Evolutionary conservation across 805 yeast genomes (phyloP), one percentile per base, ranked within the genome.

Genomic region (Ogataea corticis): DNA sequence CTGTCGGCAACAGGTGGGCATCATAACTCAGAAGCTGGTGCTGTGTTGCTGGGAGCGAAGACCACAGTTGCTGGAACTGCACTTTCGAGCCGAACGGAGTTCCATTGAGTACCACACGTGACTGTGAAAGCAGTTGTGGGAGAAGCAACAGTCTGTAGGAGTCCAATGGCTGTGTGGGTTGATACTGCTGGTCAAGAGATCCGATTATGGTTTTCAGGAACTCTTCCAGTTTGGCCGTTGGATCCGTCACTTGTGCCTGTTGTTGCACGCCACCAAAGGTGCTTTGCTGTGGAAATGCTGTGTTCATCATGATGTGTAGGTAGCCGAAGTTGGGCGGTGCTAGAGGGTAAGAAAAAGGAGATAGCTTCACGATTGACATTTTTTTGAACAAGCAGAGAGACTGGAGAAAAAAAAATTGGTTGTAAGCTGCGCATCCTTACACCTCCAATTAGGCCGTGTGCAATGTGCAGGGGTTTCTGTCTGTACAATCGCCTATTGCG

Each of bases 11-110:
- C 46, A 79, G 66, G 57, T 85, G 94, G 38, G 79, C 74, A 59
- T 85, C 92, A 42, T 76, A 72, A 11, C 82, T 76, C n/a, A 80
- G 77, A 33, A 85, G 58, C 43, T 71, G 79, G 58, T 85, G 94
- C 46, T 77, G 81, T 1, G 89, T 72, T 13, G 66, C 57, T 5
- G 87, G 87, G 16, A 76, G 63, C 15, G 66, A 52, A n/a, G 77
- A 56, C 87, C 87, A 82, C 31, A 71, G 61, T 41, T 79, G 75
- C 55, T 80, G 85, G 54, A 82, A 80, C 43, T 74, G 77, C 13
- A 65, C 59, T 44, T 74, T 71, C 1, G 80, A 71, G 4, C 72
- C 72, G 39, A 79, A 65, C 10, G 87, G 86, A 19, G 75, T 69
- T 0, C 87, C 87, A 54, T 82, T 78, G 27, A 82, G 58, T 11